A percentile compares a stretch with the other conserved stretches of the same genome.
phyloP scores from a whole-genome alignment of 106 monocot genomes.

The Apostasia ramifera region DNA sequence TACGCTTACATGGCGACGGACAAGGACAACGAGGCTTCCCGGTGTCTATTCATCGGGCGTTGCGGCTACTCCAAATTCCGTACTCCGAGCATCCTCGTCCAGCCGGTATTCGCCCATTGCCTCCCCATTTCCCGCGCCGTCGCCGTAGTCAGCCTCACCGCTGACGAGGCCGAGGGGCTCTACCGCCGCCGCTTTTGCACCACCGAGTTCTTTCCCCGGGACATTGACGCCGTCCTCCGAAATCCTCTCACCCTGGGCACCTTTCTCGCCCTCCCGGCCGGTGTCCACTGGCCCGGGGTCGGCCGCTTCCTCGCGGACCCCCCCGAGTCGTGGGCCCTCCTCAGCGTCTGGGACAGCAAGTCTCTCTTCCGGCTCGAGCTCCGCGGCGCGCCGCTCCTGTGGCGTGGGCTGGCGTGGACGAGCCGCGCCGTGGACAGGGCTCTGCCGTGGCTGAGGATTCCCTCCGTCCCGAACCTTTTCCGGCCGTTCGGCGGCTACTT shows the following conservation, averaged over 20 bases:
- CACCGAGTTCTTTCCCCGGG: slow-evolving; percentile 30
- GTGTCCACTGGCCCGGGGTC: neutral
- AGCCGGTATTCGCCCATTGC: slow-evolving; percentile 26
- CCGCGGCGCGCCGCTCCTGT: slow-evolving; percentile 6
- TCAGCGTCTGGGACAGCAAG: slow-evolving; percentile 24
- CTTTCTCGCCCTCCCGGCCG: slow-evolving; percentile 17
- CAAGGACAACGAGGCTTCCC: slow-evolving; percentile 21
- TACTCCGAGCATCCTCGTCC: slow-evolving; percentile 22
- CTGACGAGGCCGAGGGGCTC: slow-evolving; percentile 10
- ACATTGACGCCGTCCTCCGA: slow-evolving; percentile 21
- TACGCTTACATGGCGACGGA: slow-evolving; percentile 38
- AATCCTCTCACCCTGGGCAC: slow-evolving; percentile 32
- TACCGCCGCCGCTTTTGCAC: slow-evolving; percentile 13
- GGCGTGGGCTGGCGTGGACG: slow-evolving; percentile 10
- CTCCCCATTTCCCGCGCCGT: slow-evolving; percentile 1
- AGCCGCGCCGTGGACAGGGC: slow-evolving; percentile 14
- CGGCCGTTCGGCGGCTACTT: slow-evolving; percentile 26
- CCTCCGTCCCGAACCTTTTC: slow-evolving; percentile 19
- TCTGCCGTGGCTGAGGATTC: slow-evolving; percentile 20
- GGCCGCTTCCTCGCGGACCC: slow-evolving; percentile 12
- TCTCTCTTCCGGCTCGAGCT: slow-evolving; percentile 21
- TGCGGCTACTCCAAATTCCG: slow-evolving; percentile 30
- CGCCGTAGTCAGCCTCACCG: slow-evolving; percentile 7
- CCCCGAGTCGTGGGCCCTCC: slow-evolving; percentile 24
- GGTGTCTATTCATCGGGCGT: slow-evolving; percentile 21